These are phyloP conservation scores for Prunus mume DNA, from an alignment of 306 rosid genomes.

Conservation along the genomic window DNA sequence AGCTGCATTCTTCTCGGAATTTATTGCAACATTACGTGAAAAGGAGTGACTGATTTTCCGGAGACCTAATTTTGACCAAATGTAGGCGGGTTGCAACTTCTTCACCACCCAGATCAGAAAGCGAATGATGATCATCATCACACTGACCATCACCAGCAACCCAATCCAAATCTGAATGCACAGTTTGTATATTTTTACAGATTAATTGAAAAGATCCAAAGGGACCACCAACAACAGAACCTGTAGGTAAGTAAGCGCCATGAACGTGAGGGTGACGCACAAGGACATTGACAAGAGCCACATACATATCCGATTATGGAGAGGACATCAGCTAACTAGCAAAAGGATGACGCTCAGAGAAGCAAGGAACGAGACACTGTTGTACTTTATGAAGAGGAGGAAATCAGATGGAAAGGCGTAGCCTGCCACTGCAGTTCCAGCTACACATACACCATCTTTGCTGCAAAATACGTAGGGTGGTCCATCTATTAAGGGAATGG, in stretches of 20 bases:
- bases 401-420: accelerated
- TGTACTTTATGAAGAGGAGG: too few species aligned
- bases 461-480: too few species aligned
- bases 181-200: accelerated
- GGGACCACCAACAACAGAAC: accelerated
- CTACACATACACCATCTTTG: too few species aligned
- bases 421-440: too few species aligned
- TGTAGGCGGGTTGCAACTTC: neutral
- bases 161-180: accelerated
- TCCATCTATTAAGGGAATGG: too few species aligned
- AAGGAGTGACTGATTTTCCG: too few species aligned
- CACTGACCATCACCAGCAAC: neutral
- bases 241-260: neutral
- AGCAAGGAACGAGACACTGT: neutral
- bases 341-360: neutral
- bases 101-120: neutral
- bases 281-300: constrained; percentile 8
- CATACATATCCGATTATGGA: neutral
- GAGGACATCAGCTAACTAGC: constrained; percentile 18
- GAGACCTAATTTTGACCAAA: too few species aligned
- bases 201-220: too few species aligned
- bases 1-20: too few species aligned
- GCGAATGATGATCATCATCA: neutral
- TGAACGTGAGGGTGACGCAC: neutral
- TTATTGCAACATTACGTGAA: too few species aligned